Conservation (phyloP, 768 basidiomycete species). For the Mycena polygramma region DNA sequence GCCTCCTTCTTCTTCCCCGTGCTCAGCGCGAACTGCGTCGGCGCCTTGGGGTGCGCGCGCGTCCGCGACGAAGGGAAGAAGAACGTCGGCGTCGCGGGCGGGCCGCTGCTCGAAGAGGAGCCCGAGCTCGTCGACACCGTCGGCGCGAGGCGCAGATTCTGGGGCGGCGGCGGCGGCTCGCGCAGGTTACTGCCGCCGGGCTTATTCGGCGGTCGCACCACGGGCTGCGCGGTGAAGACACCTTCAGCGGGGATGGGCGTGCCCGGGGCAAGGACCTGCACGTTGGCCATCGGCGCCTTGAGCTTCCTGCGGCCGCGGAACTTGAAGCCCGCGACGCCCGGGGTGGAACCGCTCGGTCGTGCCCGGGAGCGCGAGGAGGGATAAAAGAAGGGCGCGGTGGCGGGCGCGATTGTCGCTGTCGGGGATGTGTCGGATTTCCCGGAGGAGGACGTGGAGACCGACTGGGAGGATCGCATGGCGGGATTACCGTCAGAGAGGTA, state of each 20-base stretch:
- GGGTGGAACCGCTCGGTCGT: slow-evolving; percentile 19
- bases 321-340: slow-evolving; percentile 22
- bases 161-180: background rate
- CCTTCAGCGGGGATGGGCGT: slow-evolving; percentile 25
- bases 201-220: background rate
- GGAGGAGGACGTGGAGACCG: slow-evolving; percentile 22
- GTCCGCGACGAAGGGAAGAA: slow-evolving; percentile 35
- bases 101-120: slow-evolving; percentile 24
- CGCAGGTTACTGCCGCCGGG: background rate
- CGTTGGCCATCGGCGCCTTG: slow-evolving; percentile 15
- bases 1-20: slow-evolving; percentile 36
- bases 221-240: slow-evolving; percentile 16
- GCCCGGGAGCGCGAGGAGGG: slow-evolving; percentile 41
- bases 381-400: slow-evolving; percentile 34
- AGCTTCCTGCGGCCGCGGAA: slow-evolving; percentile 31
- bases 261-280: slow-evolving; percentile 18
- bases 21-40: slow-evolving; percentile 27
- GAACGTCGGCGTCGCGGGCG: slow-evolving; percentile 16
- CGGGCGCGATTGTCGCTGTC: background rate
- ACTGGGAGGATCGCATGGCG: slow-evolving; percentile 25
- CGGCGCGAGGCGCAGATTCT: background rate
- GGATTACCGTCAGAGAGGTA: background rate
- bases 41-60: slow-evolving; percentile 37
- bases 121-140: slow-evolving; percentile 9
- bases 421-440: slow-evolving; percentile 6